Evolutionary conservation across 495 filamentous ascomycete genomes (phyloP).

Genomic region (Barbatosphaeria neglecta): DNA sequence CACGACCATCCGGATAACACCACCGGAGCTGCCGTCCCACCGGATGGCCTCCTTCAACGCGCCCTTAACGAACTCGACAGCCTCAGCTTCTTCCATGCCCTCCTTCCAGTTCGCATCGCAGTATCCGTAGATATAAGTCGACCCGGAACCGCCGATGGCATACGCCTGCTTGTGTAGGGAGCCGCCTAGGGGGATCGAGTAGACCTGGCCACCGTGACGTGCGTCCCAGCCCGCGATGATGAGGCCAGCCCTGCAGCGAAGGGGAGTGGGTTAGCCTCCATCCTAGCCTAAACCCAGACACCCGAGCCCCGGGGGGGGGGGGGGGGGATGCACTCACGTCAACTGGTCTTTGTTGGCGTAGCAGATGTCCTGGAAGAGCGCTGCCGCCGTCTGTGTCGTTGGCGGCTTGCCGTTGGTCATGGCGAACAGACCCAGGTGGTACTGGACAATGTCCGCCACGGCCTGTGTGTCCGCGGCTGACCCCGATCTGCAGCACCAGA

Average conservation of each 20-base stretch:
- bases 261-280: not conserved
- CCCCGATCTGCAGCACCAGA: conserved; percentile 97
- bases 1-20: conserved; percentile 95
- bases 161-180: conserved; percentile 96
- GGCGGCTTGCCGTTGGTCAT: conserved; percentile 78
- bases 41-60: conserved; percentile 90
- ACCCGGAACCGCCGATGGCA: conserved; percentile 91
- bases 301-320: too few relatives aligned
- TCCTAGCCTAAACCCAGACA: too few relatives aligned
- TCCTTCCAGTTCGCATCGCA: conserved; percentile 96
- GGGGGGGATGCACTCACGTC: conserved; percentile 43
- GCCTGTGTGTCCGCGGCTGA: conserved; percentile 97
- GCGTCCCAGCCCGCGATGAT: conserved; percentile 96
- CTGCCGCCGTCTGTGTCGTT: conserved; percentile 85
- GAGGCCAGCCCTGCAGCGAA: conserved; percentile 64
- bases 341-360: conserved; percentile 93
- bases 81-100: conserved; percentile 85
- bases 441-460: conserved; percentile 93
- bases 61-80: conserved; percentile 85
- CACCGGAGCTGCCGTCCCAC: conserved; percentile 97
- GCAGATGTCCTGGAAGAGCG: conserved; percentile 94
- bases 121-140: conserved; percentile 98
- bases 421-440: conserved; percentile 86
- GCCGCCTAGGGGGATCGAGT: conserved; percentile 91
- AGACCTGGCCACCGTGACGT: conserved; percentile 88